These are phyloP conservation scores for Arabidopsis suecica DNA, from an alignment of 345 rosid genomes.

Conservation along the genomic window DNA sequence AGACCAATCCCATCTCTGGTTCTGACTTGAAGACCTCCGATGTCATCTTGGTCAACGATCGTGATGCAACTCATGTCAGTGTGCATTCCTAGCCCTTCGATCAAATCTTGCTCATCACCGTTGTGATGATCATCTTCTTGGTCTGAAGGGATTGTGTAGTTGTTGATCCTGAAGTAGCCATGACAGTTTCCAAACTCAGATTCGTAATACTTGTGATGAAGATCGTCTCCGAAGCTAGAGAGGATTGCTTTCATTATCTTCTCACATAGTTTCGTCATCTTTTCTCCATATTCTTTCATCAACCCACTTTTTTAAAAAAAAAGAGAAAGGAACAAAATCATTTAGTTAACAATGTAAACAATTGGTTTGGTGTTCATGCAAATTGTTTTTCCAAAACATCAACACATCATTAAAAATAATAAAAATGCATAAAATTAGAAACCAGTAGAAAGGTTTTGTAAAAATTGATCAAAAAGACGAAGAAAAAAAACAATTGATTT, in stretches of 20 bases:
- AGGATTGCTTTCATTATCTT: constrained; percentile 57
- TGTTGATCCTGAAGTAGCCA: constrained; percentile 74
- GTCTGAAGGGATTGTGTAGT: constrained; percentile 62
- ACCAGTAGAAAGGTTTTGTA: too few relatives aligned
- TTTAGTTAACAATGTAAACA: too few relatives aligned
- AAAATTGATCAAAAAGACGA: background rate
- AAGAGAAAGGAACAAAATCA: background rate
- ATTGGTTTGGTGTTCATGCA: too few relatives aligned
- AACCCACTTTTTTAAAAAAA: constrained; percentile 47
- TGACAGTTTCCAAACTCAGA: constrained; percentile 65
- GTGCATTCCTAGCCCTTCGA: constrained; percentile 86
- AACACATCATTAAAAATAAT: too few relatives aligned
- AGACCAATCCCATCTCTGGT: constrained; percentile 59
- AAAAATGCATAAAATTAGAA: too few relatives aligned
- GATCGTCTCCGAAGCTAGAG: constrained; percentile 53
- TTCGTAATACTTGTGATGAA: constrained; percentile 48
- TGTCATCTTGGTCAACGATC: constrained; percentile 69
- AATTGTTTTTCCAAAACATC: too few relatives aligned
- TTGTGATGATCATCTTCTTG: constrained; percentile 36
- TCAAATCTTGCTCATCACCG: constrained; percentile 38
- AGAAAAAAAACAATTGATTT: background rate
- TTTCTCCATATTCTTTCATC: constrained; percentile 68
- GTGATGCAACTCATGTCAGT: constrained; percentile 92
- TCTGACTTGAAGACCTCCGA: constrained; percentile 80
- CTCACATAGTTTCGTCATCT: constrained; percentile 67